A percentile compares a stretch with the other conserved stretches of the same genome.
These are phyloP conservation scores for Pseudoperonospora humuli DNA, from an alignment of 352 stramenopile species.

Conservation along the genomic window DNA sequence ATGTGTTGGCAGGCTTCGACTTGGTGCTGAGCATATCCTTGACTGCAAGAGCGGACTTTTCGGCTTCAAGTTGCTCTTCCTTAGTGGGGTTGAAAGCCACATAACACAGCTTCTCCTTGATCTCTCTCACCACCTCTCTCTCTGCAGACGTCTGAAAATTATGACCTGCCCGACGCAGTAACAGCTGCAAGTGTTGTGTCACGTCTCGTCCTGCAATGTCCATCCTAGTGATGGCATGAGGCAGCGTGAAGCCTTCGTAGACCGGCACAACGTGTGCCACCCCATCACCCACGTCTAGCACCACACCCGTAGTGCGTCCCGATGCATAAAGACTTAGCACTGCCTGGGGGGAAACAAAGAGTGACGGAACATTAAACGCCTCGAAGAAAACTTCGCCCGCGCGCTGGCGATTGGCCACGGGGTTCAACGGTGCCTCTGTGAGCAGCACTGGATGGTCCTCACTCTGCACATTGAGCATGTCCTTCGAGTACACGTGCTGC, in stretches of 20 bases:
- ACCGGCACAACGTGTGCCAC: slow-evolving; percentile 83
- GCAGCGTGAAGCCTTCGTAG: slow-evolving; percentile 77
- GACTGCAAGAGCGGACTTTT: slow-evolving; percentile 44
- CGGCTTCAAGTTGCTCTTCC: slow-evolving; percentile 72
- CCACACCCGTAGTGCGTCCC: slow-evolving; percentile 78
- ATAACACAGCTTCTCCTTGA: slow-evolving; percentile 86
- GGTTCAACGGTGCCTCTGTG: slow-evolving; percentile 76
- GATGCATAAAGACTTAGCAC: slow-evolving; percentile 87
- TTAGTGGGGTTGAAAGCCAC: slow-evolving; percentile 80
- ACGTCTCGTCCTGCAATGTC: slow-evolving; percentile 81
- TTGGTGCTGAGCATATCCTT: slow-evolving; percentile 50
- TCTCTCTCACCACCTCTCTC: slow-evolving; percentile 80
- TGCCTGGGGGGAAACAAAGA: slow-evolving; percentile 81
- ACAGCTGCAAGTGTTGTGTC: slow-evolving; percentile 68
- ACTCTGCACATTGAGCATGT: slow-evolving; percentile 83
- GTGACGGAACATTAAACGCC: slow-evolving; percentile 77
- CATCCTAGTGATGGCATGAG: slow-evolving; percentile 74
- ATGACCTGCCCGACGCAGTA: slow-evolving; percentile 71
- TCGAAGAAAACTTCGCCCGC: slow-evolving; percentile 84
- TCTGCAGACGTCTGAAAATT: slow-evolving; percentile 87
- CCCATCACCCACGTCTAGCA: slow-evolving; percentile 85
- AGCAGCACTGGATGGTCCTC: slow-evolving; percentile 82
- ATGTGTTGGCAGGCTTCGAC: slow-evolving; percentile 24
- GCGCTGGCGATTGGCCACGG: slow-evolving; percentile 64
- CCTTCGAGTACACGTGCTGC: slow-evolving; percentile 86